Base-by-base conservation (phyloP, 768 basidiomycete species). In the Candolleomyces efflorescens region DNA sequence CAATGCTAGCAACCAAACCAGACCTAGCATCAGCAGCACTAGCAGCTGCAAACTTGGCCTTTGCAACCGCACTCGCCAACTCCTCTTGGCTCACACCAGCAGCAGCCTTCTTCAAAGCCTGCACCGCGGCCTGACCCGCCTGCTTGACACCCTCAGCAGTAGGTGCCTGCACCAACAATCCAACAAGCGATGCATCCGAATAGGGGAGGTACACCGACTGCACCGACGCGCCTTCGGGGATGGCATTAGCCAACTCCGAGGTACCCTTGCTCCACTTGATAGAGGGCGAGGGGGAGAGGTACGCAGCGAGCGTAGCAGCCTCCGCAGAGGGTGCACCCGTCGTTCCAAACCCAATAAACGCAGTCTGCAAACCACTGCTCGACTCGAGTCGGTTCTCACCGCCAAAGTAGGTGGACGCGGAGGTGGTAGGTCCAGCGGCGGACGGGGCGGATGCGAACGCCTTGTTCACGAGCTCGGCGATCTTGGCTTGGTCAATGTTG, bases 291-390 rank as follows among this genome's bases (percentile, higher is more conserved):
- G 94, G 86, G 46, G 92, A 90, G 63, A 98, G 76, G 65, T 94
- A 82, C 38, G 90, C 83, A 22, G 85, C 79, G 53, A 98, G 86
- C 44, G 90, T 85, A 48, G 91, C 85, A 60, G 93, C 80, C 61
- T 87, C 91, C 2, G 91, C 75, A 4, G 83, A 72, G 39, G 88
- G 79, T 4, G 82, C 74, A 13, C 83, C 79, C 9, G 88, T 71
- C n/a, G 81, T 75, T 27, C 96, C 96, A 67, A 87, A 93, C 6
- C 94, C 96, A 68, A 98, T 82, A 72, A 98, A 90, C 48, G 94
- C 75, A 10, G 92, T 91, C 67, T 91, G 85, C 13, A 82, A 85
- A 15, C 82, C 82, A 48, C 74, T 73, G 56, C 82, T 75, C 59
- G 80, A 78, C 36, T 81, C 73, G n/a, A 93, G 69, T 51, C 95